A percentile compares a stretch with the other conserved stretches of the same genome.
Evolutionary conservation across 2,329 filamentous ascomycete genomes (phyloP).

Genomic region (Chalara sp.): DNA sequence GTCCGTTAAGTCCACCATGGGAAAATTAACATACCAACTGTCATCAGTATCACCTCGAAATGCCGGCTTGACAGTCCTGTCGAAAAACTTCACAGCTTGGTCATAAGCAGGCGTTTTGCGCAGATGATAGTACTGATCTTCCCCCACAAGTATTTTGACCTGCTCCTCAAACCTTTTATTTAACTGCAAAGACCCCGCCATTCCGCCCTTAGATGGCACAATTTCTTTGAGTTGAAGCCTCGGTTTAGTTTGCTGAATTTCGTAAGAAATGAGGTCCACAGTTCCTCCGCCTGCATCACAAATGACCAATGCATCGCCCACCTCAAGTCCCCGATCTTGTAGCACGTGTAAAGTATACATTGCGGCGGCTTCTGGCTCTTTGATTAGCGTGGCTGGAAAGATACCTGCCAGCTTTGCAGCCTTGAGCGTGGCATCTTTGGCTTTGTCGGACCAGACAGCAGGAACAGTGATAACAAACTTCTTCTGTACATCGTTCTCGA

Average conservation of each 20-base stretch:
- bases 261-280: background rate
- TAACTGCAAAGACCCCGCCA: background rate
- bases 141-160: background rate
- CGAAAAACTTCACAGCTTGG: too few relatives aligned
- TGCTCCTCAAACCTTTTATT: background rate
- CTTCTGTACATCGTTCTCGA: slow-evolving; percentile 31
- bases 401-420: slow-evolving; percentile 10
- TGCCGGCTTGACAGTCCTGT: too few relatives aligned
- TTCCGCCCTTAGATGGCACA: slow-evolving; percentile 16
- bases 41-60: too few relatives aligned
- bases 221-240: slow-evolving; percentile 22
- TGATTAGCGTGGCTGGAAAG: slow-evolving; percentile 6
- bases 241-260: slow-evolving; percentile 12
- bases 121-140: background rate
- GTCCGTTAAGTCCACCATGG: background rate
- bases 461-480: slow-evolving; percentile 52
- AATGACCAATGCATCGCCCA: slow-evolving; percentile 18
- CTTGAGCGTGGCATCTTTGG: slow-evolving; percentile 29
- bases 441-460: slow-evolving; percentile 50
- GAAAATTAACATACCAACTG: too few relatives aligned
- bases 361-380: slow-evolving; percentile 16
- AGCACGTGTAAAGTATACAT: slow-evolving; percentile 10
- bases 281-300: slow-evolving; percentile 16
- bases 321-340: background rate
- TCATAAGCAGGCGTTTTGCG: background rate